phyloP scores from a whole-genome alignment of 2,329 filamentous ascomycete species.

The Exophiala xenobiotica region DNA sequence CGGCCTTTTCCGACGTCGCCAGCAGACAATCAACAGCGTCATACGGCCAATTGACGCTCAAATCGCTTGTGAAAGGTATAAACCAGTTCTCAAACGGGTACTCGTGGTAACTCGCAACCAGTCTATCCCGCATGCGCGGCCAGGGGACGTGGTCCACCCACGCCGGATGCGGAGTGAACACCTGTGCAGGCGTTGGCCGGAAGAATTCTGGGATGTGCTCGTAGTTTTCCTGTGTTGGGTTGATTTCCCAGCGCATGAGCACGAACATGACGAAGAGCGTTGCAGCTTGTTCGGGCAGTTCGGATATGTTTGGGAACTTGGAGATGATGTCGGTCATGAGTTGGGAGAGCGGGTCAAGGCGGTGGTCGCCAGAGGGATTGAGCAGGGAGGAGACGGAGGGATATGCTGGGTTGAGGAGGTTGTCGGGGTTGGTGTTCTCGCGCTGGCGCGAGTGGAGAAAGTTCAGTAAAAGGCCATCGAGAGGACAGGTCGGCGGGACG shows the following conservation, averaged over 20 bases:
- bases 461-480: slow-evolving; percentile 77
- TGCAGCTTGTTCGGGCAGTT: slow-evolving; percentile 78
- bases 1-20: slow-evolving; percentile 51
- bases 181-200: slow-evolving; percentile 64
- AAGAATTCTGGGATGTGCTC: slow-evolving; percentile 73
- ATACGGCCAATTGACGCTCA: slow-evolving; percentile 83
- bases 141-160: slow-evolving; percentile 85
- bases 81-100: slow-evolving; percentile 79
- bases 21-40: slow-evolving; percentile 69
- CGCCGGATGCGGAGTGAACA: slow-evolving; percentile 67
- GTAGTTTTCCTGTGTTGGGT: slow-evolving; percentile 75
- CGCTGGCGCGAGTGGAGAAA: slow-evolving; percentile 69
- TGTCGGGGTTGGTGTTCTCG: slow-evolving; percentile 65
- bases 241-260: slow-evolving; percentile 80
- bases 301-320: slow-evolving; percentile 76
- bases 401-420: slow-evolving; percentile 69
- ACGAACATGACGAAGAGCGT: slow-evolving; percentile 85
- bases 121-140: slow-evolving; percentile 69
- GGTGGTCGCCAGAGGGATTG: slow-evolving; percentile 54
- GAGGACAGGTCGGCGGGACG: slow-evolving; percentile 67
- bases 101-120: slow-evolving; percentile 55
- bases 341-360: slow-evolving; percentile 72
- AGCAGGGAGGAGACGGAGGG: slow-evolving; percentile 77
- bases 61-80: slow-evolving; percentile 72
- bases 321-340: slow-evolving; percentile 81